Percentiles rank a stretch among this genome's conserved stretches.
Conservation (phyloP, 129 eudicot genomes). For the Artemisia annua region DNA sequence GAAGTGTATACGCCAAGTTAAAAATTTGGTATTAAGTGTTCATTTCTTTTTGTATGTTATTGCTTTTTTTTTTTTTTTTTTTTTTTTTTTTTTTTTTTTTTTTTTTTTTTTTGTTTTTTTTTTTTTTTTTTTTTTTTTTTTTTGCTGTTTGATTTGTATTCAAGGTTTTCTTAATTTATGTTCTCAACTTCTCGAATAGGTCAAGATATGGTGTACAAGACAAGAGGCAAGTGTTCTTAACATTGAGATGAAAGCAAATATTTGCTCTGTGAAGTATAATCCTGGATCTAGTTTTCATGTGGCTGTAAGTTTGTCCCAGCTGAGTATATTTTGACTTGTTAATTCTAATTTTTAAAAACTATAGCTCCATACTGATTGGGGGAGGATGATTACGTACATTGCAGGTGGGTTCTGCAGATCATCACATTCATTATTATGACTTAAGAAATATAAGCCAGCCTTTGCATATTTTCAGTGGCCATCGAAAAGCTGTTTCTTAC, state of each 20-base stretch:
- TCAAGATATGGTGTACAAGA: slow-evolving; percentile 90
- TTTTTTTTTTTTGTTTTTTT: too few relatives aligned
- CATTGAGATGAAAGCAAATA: slow-evolving; percentile 96
- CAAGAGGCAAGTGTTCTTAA: slow-evolving; percentile 93
- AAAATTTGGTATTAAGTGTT: too few relatives aligned
- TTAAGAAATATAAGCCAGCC: slow-evolving; percentile 85
- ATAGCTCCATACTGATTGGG: slow-evolving; percentile 1
- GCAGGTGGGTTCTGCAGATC: slow-evolving; percentile 98
- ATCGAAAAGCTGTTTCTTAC: slow-evolving; percentile 86
- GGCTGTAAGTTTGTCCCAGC: slow-evolving; percentile 52
- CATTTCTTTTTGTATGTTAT: too few relatives aligned
- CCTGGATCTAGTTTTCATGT: slow-evolving; percentile 90
- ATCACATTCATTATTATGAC: slow-evolving; percentile 90
- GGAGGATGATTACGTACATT: slow-evolving; percentile 15
- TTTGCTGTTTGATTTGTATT: background rate
- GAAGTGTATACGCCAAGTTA: too few relatives aligned
- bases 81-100: too few relatives aligned
- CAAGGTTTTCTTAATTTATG: slow-evolving; percentile 5
- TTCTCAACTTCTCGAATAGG: slow-evolving; percentile 40
- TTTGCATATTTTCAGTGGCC: slow-evolving; percentile 71
- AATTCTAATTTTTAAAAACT: background rate
- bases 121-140: too few relatives aligned
- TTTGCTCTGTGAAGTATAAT: slow-evolving; percentile 92
- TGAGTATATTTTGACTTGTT: too few relatives aligned
- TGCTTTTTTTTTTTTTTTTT: too few relatives aligned